Percentiles rank a stretch among this genome's conserved stretches.
Evolutionary conservation across 192 early-diverging fungal genomes (phyloP).

Genomic region (Mortierella antarctica): DNA sequence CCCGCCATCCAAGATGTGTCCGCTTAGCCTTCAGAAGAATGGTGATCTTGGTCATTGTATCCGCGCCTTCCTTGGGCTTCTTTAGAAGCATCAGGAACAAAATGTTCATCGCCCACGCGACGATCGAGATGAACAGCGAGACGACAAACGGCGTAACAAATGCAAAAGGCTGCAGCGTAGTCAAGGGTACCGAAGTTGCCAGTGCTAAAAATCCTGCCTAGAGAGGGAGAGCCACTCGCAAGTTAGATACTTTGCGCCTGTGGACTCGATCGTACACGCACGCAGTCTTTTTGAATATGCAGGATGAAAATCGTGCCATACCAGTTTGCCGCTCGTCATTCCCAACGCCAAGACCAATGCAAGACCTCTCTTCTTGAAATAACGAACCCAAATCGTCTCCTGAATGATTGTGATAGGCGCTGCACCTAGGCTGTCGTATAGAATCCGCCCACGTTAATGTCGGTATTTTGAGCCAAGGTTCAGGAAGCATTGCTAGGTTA

Average conservation of each 20-base stretch:
- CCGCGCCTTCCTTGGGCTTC: slow-evolving; percentile 48
- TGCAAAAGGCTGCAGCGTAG: slow-evolving; percentile 56
- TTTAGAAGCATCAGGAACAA: slow-evolving; percentile 70
- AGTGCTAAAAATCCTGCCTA: slow-evolving; percentile 76
- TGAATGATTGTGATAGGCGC: slow-evolving; percentile 84
- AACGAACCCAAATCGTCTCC: slow-evolving; percentile 82
- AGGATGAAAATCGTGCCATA: slow-evolving; percentile 25
- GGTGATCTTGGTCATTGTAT: slow-evolving; percentile 43
- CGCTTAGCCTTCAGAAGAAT: slow-evolving; percentile 38
- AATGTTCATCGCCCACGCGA: slow-evolving; percentile 78
- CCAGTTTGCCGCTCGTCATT: slow-evolving; percentile 75
- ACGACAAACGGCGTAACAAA: slow-evolving; percentile 62
- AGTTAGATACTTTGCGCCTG: neutral
- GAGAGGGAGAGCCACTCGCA: neutral
- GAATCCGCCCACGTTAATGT: neutral
- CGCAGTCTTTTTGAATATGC: no score
- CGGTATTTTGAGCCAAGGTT: neutral
- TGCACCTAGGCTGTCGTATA: slow-evolving; percentile 66
- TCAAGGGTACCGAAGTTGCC: slow-evolving; percentile 73
- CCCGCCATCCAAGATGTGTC: slow-evolving; percentile 49
- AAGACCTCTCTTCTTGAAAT: slow-evolving; percentile 75
- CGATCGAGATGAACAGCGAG: slow-evolving; percentile 69
- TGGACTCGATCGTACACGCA: neutral
- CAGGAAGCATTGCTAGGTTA: neutral
- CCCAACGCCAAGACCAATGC: slow-evolving; percentile 76